phyloP scores from a whole-genome alignment of 2,329 filamentous ascomycete species.

The Fusarium sp. region DNA sequence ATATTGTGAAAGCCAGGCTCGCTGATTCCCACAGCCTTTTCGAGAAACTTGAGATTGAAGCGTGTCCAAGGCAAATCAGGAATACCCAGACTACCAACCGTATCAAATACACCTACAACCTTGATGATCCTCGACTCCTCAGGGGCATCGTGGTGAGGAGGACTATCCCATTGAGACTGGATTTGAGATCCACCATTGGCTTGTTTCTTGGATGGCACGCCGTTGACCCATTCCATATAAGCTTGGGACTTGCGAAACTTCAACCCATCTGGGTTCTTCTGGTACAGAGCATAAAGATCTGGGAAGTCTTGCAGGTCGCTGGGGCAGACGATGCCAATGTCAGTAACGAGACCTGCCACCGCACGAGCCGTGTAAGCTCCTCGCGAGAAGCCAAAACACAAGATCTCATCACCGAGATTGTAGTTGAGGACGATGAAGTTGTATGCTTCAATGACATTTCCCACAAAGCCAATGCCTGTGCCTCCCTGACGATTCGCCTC shows the following conservation, averaged over 20 bases:
- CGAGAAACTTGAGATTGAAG: conserved; percentile 42
- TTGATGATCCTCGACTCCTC: conserved; percentile 40
- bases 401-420: conserved; percentile 49
- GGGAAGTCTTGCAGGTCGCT: conserved; percentile 46
- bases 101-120: conserved; percentile 46
- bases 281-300: conserved; percentile 44
- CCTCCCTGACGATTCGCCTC: conserved; percentile 40
- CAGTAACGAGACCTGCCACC: conserved; percentile 48
- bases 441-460: conserved; percentile 54
- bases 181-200: conserved; percentile 14
- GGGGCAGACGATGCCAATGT: conserved; percentile 47
- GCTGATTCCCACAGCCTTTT: conserved; percentile 31
- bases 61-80: conserved; percentile 43
- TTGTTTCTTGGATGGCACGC: conserved; percentile 36
- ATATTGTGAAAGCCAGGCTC: conserved; percentile 46
- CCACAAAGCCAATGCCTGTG: conserved; percentile 47
- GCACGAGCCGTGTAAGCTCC: conserved; percentile 56
- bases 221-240: conserved; percentile 44
- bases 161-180: conserved; percentile 32
- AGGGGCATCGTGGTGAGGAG: conserved; percentile 42
- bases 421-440: conserved; percentile 55
- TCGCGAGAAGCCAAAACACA: conserved; percentile 54
- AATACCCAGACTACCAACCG: conserved; percentile 45
- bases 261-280: conserved; percentile 37
- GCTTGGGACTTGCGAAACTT: conserved; percentile 42